Base-by-base conservation (phyloP, 306 rosid species). In the Adenanthera pavonina region DNA sequence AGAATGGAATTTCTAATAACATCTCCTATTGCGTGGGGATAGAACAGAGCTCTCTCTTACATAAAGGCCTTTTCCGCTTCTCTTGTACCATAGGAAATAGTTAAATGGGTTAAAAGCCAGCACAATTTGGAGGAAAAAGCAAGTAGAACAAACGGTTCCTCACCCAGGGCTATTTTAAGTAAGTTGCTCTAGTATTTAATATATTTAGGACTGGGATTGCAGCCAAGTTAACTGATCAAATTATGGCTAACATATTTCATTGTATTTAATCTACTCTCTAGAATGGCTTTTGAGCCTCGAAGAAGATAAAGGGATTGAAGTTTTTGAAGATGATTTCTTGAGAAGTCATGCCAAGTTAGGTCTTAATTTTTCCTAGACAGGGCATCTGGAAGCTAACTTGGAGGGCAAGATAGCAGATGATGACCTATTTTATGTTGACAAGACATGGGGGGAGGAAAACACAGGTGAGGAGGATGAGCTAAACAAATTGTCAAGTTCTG, bases 271-370 rank as follows among this genome's bases (percentile, higher is more conserved):
- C 38, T 80, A 48, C 65, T 77, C 36, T 65, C 71, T 82, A 94
- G 98, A 85, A 77, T 91, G 97, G 91, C 88, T 94, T 65, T 78
- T 91, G 75, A 84, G 83, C 82, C 92, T 89, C 43, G 97, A 91
- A 83, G 81, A 81, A 69, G 74, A 20, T 78, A 84, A 59, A 56
- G 98, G 98, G 33, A 68, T 91, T 48, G 77, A 76, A 85, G 87
- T 90, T 69, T 90, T 92, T 62, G 94, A 82, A 78, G 97, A 91
- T 52, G 87, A 76, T 53, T 43, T 69, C 48, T 81, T 81, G 43
- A 85, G 61, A 67, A 80, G 6, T 51, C 90, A 49, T 47, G 87
- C 88, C 69, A 84, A 71, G 81, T 69, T 59, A 79, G 82, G 60
- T 75, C 83, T 66, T 47, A 86, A 86, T 49, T 30, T 59, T 59